These are phyloP conservation scores for Parafenestella ontariensis DNA, from an alignment of 2,329 filamentous ascomycete species.

Conservation along the genomic window DNA sequence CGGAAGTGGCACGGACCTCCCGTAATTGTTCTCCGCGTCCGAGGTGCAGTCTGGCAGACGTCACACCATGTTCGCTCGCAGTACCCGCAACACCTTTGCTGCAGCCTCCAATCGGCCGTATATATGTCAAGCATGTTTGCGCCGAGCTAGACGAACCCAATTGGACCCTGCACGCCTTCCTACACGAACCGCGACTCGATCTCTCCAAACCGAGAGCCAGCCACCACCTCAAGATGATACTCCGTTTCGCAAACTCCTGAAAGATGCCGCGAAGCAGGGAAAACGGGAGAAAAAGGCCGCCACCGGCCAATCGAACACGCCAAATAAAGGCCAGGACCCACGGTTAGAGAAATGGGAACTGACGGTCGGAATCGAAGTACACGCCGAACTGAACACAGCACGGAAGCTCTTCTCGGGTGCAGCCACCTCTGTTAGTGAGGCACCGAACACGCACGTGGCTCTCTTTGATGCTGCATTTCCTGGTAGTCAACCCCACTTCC, in stretches of 20 bases:
- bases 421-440: conserved; percentile 60
- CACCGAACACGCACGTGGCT: conserved; percentile 85
- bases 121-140: conserved; percentile 40
- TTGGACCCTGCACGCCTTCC: conserved; percentile 10
- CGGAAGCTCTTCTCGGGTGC: conserved; percentile 85
- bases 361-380: conserved; percentile 95
- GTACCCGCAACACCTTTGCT: conserved; percentile 26
- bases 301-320: neutral
- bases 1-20: conserved; percentile 37
- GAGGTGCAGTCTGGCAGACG: conserved; percentile 22
- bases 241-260: conserved; percentile 47
- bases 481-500: conserved; percentile 85
- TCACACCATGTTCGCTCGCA: conserved; percentile 40
- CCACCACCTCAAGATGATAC: conserved; percentile 32
- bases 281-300: conserved; percentile 33
- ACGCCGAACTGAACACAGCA: conserved; percentile 90
- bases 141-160: conserved; percentile 22
- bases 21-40: conserved; percentile 24
- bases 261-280: conserved; percentile 49
- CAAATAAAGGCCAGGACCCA: conserved; percentile 20
- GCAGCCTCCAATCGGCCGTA: conserved; percentile 32
- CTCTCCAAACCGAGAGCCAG: conserved; percentile 33
- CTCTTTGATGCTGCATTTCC: conserved; percentile 90
- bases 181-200: conserved; percentile 13
- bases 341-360: conserved; percentile 77